These are phyloP conservation scores for Epicoccum sorghinum DNA, from an alignment of 2,329 filamentous ascomycete genomes.

Conservation along the genomic window DNA sequence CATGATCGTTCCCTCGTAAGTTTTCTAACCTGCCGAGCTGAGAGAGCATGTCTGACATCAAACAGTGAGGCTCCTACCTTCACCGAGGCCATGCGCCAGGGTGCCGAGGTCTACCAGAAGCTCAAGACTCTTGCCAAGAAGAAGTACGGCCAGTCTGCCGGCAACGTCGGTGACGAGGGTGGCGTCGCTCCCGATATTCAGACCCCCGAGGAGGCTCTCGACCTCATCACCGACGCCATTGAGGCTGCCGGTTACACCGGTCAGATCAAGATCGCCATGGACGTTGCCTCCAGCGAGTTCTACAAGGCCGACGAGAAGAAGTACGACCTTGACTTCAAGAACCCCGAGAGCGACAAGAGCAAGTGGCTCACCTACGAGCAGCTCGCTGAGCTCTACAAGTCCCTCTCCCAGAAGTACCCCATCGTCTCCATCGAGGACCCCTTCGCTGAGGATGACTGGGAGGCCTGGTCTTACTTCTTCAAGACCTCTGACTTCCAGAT, in stretches of 20 bases:
- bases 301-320: conserved; percentile 97
- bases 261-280: conserved; percentile 98
- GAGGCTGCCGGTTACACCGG: conserved; percentile 95
- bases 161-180: conserved; percentile 99
- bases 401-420: conserved; percentile 91
- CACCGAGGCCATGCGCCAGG: conserved; percentile 94
- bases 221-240: conserved; percentile 93
- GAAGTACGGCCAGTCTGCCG: conserved; percentile 98
- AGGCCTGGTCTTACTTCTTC: conserved; percentile 99
- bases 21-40: not conserved
- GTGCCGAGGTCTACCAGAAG: conserved; percentile 96
- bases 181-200: conserved; percentile 99
- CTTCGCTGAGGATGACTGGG: conserved; percentile 99
- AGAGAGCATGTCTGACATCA: conserved; percentile 22
- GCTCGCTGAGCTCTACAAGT: conserved; percentile 89
- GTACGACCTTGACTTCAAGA: conserved; percentile 99
- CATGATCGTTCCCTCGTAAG: conserved; percentile 60
- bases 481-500: conserved; percentile 99
- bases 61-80: conserved; percentile 81
- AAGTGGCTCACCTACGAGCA: conserved; percentile 99
- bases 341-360: conserved; percentile 90
- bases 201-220: conserved; percentile 93
- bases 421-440: conserved; percentile 99
- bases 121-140: conserved; percentile 98
- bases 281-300: conserved; percentile 98